A percentile compares a stretch with the other conserved stretches of the same genome.
Conservation (phyloP, 768 basidiomycete species). For the Rhizopogon vulgaris region DNA sequence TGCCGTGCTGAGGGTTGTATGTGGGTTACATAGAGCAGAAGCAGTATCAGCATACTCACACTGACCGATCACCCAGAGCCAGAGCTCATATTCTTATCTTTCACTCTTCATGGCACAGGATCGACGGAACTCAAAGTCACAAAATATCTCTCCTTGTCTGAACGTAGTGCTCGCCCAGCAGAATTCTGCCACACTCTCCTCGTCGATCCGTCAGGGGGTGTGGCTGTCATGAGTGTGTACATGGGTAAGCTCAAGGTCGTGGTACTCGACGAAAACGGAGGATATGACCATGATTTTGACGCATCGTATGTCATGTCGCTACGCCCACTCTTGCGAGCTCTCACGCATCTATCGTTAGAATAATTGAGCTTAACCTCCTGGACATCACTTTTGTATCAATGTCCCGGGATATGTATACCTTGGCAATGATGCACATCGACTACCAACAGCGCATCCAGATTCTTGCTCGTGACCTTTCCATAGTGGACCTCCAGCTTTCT, state of each 20-base stretch:
- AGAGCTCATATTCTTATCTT: conserved; percentile 58
- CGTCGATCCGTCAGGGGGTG: conserved; percentile 54
- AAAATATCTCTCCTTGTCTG: conserved; percentile 47
- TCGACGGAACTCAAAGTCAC: conserved; percentile 30
- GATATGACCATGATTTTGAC: conserved; percentile 53
- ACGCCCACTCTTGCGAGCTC: conserved; percentile 1
- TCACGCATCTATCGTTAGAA: conserved; percentile 27
- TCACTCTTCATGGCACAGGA: conserved; percentile 32
- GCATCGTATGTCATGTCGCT: conserved; percentile 43
- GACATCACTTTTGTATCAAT: conserved; percentile 54
- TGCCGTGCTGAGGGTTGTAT: neutral
- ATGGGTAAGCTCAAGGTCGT: conserved; percentile 65
- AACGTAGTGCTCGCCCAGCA: conserved; percentile 50
- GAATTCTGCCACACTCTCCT: conserved; percentile 70
- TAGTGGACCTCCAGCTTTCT: conserved; percentile 41
- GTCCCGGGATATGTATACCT: conserved; percentile 34
- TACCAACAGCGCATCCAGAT: conserved; percentile 57
- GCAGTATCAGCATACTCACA: conserved; percentile 45
- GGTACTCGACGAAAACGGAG: conserved; percentile 43
- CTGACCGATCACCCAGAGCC: conserved; percentile 76
- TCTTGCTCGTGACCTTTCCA: conserved; percentile 48
- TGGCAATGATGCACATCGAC: conserved; percentile 69
- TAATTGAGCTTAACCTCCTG: conserved; percentile 65
- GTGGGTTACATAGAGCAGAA: conserved; percentile 21
- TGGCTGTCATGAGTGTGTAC: conserved; percentile 63